phyloP scores from a whole-genome alignment of 257 asterid genomes.

The Solanum ossicruentum region DNA sequence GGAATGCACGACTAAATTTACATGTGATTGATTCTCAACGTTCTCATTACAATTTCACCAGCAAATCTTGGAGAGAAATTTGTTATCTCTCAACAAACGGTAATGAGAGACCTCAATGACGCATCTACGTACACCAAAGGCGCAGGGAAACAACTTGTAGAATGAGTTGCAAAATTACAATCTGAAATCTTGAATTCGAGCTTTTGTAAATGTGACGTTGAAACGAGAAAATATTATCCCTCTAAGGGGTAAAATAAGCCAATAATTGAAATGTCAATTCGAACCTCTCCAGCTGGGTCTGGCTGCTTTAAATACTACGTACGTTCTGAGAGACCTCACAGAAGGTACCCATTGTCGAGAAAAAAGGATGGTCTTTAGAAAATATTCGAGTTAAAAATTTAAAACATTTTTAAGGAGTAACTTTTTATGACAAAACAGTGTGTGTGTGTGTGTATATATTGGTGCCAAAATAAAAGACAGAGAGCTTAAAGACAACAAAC shows the following conservation, averaged over 20 bases:
- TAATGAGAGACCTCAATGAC: background rate
- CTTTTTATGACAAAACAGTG: background rate
- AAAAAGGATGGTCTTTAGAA: background rate
- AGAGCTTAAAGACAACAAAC: background rate
- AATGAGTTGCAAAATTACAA: background rate
- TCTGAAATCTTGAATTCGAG: no score
- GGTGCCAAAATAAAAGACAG: background rate
- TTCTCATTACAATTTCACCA: background rate
- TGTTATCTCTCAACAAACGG: background rate
- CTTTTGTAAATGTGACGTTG: background rate
- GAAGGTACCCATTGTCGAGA: background rate
- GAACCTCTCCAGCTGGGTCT: background rate
- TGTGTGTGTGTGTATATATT: background rate
- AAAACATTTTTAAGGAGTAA: no score
- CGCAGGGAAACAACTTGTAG: background rate
- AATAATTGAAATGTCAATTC: background rate
- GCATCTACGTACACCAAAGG: background rate
- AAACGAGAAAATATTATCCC: background rate
- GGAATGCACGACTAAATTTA: background rate
- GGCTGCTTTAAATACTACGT: background rate
- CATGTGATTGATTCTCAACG: background rate
- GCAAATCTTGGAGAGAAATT: background rate
- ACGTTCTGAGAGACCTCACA: background rate
- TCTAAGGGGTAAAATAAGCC: background rate
- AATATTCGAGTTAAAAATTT: background rate